phyloP scores from a whole-genome alignment of 1,284 basidiomycete genomes.

The Polyporus tsugae region DNA sequence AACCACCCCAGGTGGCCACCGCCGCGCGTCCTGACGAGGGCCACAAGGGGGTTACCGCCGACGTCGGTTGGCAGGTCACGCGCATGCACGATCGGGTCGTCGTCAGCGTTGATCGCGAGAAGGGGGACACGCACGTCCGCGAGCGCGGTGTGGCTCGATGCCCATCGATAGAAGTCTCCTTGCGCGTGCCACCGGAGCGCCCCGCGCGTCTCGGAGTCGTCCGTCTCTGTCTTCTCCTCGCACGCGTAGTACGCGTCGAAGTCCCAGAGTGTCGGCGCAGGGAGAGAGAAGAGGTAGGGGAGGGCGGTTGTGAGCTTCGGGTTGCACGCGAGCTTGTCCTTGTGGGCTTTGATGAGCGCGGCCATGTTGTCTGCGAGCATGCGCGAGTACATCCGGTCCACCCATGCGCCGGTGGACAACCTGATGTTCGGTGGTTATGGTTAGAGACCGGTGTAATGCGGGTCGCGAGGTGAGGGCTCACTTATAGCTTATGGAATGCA shows the following conservation, averaged over 20 bases:
- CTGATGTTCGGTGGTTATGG: conserved; percentile 16
- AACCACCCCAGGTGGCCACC: neutral
- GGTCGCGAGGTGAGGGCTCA: neutral
- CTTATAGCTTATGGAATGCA: neutral
- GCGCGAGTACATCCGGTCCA: conserved; percentile 19
- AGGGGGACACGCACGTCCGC: conserved; percentile 70
- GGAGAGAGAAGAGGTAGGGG: conserved; percentile 54
- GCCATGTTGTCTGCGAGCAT: conserved; percentile 17
- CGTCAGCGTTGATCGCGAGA: conserved; percentile 86
- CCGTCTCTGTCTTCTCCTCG: conserved; percentile 70
- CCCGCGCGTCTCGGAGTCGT: neutral
- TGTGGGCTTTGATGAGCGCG: conserved; percentile 14
- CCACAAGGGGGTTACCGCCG: conserved; percentile 62
- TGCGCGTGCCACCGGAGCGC: conserved; percentile 20
- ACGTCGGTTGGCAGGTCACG: conserved; percentile 64
- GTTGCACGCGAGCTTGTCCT: conserved; percentile 12
- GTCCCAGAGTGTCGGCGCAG: conserved; percentile 60
- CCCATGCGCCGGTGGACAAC: conserved; percentile 46
- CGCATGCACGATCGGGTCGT: conserved; percentile 84
- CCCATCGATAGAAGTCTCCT: conserved; percentile 32
- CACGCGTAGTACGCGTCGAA: conserved; percentile 77
- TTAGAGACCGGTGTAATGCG: neutral
- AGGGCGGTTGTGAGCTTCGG: conserved; percentile 43
- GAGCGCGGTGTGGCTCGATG: conserved; percentile 43
- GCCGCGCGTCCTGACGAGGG: neutral